phyloP scores from a whole-genome alignment of 2,329 filamentous ascomycete species.

The Colletotrichum sp. region DNA sequence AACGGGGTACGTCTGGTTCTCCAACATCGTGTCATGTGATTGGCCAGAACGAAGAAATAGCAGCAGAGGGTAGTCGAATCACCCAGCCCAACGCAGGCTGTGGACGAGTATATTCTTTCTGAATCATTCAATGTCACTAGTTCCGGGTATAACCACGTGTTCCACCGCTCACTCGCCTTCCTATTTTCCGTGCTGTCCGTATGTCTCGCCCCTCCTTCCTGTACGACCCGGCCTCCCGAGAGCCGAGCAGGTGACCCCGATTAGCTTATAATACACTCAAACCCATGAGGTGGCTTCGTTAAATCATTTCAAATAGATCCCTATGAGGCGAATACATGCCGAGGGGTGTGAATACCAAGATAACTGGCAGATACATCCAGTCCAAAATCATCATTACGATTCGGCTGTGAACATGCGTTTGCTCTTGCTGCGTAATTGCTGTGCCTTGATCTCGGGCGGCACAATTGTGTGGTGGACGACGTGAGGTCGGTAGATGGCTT shows the following conservation, averaged over 20 bases:
- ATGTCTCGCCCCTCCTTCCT: background rate
- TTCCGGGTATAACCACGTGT: background rate
- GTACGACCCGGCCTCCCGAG: background rate
- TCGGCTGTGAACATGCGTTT: slow-evolving; percentile 78
- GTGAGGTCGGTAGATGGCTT: slow-evolving; percentile 89
- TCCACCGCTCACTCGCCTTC: background rate
- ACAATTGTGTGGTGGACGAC: slow-evolving; percentile 88
- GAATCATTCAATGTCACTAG: background rate
- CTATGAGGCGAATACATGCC: background rate
- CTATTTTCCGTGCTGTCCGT: background rate
- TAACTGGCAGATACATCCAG: background rate
- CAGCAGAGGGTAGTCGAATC: background rate
- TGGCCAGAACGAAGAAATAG: background rate
- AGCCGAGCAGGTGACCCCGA: background rate
- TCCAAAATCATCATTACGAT: slow-evolving; percentile 28
- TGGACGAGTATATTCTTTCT: background rate
- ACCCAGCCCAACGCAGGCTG: background rate
- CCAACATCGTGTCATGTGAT: background rate
- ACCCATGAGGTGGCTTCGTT: background rate
- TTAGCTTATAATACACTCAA: background rate
- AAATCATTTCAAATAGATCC: slow-evolving; percentile 4
- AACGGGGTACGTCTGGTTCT: background rate
- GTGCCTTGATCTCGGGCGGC: slow-evolving; percentile 72
- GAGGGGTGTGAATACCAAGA: background rate
- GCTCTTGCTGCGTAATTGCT: slow-evolving; percentile 67